phyloP scores from a whole-genome alignment of 306 rosid species.

The Begonia fuchsioides region DNA sequence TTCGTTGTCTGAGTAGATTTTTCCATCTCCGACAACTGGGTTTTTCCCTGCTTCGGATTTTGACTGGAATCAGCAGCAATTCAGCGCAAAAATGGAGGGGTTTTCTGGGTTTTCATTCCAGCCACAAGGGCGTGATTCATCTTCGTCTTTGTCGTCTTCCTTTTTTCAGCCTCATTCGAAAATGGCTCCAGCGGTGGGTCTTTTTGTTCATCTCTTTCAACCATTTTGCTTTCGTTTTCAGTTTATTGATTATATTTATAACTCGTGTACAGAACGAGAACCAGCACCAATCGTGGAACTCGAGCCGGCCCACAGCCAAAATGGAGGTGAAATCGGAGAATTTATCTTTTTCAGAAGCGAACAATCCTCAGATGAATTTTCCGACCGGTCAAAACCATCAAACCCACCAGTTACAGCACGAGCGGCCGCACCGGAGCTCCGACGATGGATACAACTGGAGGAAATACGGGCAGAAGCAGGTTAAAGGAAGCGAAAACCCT shows the following conservation, averaged over 20 bases:
- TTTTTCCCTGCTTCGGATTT: slow-evolving; percentile 31
- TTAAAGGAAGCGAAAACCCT: slow-evolving; percentile 91
- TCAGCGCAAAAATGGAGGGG: slow-evolving; percentile 24
- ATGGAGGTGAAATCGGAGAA: slow-evolving; percentile 31
- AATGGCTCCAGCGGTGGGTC: slow-evolving; percentile 30
- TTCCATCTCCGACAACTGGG: slow-evolving; percentile 55
- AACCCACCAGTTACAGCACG: too few species aligned
- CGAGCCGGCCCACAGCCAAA: slow-evolving; percentile 17
- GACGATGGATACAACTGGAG: slow-evolving; percentile 92
- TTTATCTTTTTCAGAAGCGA: slow-evolving; percentile 25
- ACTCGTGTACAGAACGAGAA: slow-evolving; percentile 14
- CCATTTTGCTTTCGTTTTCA: neutral
- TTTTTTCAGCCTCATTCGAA: slow-evolving; percentile 33
- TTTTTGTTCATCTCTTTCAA: slow-evolving; percentile 5
- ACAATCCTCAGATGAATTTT: slow-evolving; percentile 9
- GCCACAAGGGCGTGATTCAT: too few species aligned
- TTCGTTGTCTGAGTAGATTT: slow-evolving; percentile 23
- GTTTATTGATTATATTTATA: slow-evolving; percentile 23
- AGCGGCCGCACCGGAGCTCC: slow-evolving; percentile 41
- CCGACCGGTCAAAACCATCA: neutral
- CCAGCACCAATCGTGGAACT: slow-evolving; percentile 35
- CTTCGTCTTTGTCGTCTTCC: slow-evolving; percentile 9
- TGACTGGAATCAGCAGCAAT: slow-evolving; percentile 27
- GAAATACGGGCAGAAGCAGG: slow-evolving; percentile 90
- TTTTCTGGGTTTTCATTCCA: slow-evolving; percentile 57